A percentile compares a stretch with the other conserved stretches of the same genome.
Evolutionary conservation across 2,329 filamentous ascomycete genomes (phyloP).

Genomic region (Fusarium sp.): DNA sequence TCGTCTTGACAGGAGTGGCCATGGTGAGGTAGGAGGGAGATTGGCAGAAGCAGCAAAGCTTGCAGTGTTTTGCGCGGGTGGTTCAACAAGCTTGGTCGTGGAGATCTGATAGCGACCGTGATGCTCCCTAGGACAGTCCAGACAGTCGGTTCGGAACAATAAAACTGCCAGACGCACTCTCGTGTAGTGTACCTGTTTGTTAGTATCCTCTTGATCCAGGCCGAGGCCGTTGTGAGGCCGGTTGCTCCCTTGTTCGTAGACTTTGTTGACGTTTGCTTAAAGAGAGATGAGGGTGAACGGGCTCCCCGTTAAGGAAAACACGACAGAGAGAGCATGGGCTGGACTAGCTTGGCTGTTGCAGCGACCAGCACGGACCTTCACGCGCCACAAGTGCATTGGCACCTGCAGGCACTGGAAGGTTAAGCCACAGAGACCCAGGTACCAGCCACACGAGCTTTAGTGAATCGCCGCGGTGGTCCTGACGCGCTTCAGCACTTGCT

Average conservation of each 20-base stretch:
- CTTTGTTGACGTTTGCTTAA: slow-evolving; percentile 47
- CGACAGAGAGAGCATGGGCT: slow-evolving; percentile 11
- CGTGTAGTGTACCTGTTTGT: slow-evolving; percentile 34
- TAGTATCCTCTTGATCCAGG: slow-evolving; percentile 45
- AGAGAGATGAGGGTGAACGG: slow-evolving; percentile 27
- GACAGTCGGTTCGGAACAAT: not conserved
- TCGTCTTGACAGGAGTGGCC: slow-evolving; percentile 47
- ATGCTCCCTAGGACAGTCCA: not conserved
- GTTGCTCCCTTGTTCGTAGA: slow-evolving; percentile 42
- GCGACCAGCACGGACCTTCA: slow-evolving; percentile 35
- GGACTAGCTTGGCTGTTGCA: slow-evolving; percentile 35
- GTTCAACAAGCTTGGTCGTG: slow-evolving; percentile 6
- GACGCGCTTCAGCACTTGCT: slow-evolving; percentile 40
- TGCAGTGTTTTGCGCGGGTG: slow-evolving; percentile 5
- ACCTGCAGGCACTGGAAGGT: not conserved
- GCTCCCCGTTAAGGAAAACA: slow-evolving; percentile 40
- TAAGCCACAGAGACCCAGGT: slow-evolving; percentile 14
- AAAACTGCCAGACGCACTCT: not conserved
- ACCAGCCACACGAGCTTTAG: slow-evolving; percentile 32
- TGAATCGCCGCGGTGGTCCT: slow-evolving; percentile 26
- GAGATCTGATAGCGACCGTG: slow-evolving; percentile 9
- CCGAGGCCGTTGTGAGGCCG: slow-evolving; percentile 46
- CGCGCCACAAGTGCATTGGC: slow-evolving; percentile 6
- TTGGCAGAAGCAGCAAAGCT: not conserved
- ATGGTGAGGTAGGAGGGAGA: slow-evolving; percentile 31